These are phyloP conservation scores for Copromyces sp. DNA, from an alignment of 495 filamentous ascomycete genomes.

Conservation along the genomic window DNA sequence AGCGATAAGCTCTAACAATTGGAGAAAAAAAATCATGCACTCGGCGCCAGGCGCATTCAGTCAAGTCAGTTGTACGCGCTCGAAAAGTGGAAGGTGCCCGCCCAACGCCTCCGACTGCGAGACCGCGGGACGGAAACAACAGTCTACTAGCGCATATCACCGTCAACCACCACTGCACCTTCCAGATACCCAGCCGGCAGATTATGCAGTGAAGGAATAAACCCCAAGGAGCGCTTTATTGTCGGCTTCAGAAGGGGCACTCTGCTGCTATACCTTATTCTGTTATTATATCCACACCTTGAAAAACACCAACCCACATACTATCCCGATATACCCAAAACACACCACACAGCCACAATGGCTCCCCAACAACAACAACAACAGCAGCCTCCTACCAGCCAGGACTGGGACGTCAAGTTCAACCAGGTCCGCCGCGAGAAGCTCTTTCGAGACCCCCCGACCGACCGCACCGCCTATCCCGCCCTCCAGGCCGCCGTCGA, in stretches of 20 bases:
- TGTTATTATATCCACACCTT: neutral
- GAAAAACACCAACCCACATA: neutral
- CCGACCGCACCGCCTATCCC: conserved; percentile 80
- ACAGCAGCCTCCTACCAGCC: conserved; percentile 29
- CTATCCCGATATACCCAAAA: neutral
- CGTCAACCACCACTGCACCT: neutral
- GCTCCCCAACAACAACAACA: conserved; percentile 26
- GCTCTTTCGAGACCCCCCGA: conserved; percentile 80
- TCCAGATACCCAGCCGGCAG: neutral
- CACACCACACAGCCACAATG: conserved; percentile 35
- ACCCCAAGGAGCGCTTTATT: neutral
- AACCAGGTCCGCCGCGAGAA: conserved; percentile 72
- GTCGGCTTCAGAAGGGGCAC: neutral
- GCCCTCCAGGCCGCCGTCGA: conserved; percentile 69
- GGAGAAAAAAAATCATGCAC: neutral
- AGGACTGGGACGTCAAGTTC: conserved; percentile 71
- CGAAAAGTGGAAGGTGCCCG: neutral
- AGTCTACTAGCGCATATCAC: neutral
- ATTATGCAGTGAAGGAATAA: neutral
- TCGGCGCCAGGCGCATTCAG: neutral
- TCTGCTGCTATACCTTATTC: neutral
- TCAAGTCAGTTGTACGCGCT: neutral
- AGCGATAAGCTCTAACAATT: conserved; percentile 16
- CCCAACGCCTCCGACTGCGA: neutral
- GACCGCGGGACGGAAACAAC: too few relatives aligned